A percentile compares a stretch with the other conserved stretches of the same genome.
Evolutionary conservation across 225 moss, liverwort and hornwort species (phyloP).

Genomic region (Rhytidiadelphus loreus): DNA sequence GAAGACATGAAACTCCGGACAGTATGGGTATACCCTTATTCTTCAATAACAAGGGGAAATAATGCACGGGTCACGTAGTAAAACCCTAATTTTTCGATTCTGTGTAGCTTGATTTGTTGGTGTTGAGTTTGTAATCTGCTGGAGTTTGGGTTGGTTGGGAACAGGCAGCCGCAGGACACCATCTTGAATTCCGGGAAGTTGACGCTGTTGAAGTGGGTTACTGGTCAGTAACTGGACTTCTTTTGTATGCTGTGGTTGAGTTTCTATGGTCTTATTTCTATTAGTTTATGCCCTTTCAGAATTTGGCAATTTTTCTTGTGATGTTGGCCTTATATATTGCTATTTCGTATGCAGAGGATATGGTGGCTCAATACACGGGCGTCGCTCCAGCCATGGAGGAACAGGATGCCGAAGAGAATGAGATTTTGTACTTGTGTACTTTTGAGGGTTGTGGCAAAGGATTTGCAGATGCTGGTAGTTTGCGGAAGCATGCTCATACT

Average conservation of each 20-base stretch:
- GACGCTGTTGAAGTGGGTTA: slow-evolving; percentile 69
- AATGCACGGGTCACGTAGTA: background rate
- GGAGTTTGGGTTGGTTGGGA: background rate
- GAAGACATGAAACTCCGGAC: background rate
- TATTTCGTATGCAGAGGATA: slow-evolving; percentile 51
- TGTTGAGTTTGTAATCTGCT: background rate
- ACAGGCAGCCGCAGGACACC: slow-evolving; percentile 86
- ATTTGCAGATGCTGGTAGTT: slow-evolving; percentile 60
- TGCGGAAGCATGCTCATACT: slow-evolving; percentile 91
- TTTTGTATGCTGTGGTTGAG: background rate
- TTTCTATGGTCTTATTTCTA: background rate
- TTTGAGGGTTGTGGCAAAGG: slow-evolving; percentile 91
- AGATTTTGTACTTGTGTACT: slow-evolving; percentile 82
- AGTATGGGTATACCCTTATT: background rate
- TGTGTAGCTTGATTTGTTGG: background rate
- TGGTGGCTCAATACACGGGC: slow-evolving; percentile 36
- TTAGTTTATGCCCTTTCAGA: background rate
- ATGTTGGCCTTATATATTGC: background rate
- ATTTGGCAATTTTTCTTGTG: background rate
- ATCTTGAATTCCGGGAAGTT: slow-evolving; percentile 64
- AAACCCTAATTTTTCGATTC: background rate
- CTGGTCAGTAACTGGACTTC: slow-evolving; percentile 34
- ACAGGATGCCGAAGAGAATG: slow-evolving; percentile 74
- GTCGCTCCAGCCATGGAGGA: slow-evolving; percentile 45
- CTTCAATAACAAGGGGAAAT: background rate